Base-by-base conservation (phyloP, 2,329 filamentous ascomycete genomes). In the Tolypocladium capitatum region DNA sequence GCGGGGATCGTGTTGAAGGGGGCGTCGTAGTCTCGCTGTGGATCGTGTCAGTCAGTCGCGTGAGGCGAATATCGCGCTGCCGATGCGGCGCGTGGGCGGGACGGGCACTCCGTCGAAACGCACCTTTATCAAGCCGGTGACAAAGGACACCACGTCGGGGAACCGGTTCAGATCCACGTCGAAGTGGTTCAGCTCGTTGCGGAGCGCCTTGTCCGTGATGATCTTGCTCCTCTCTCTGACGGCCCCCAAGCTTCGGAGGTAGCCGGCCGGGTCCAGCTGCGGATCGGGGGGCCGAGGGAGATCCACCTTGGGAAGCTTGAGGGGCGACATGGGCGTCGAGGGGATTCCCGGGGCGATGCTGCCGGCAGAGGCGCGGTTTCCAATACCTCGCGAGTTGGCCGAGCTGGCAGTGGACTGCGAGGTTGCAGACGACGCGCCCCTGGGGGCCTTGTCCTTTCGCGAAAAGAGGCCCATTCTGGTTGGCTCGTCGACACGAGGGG, bases 91-190 rank as follows among this genome's bases (percentile, higher is more conserved):
- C 38, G 16, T 24, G 33, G 45, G 13, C 31, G 16, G 27, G 6
- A 24, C 9, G 4, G 34, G 16, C 27, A 24, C 28, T 32, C 5
- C 11, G 32, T 33, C 21, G 8, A 43, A 38, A 52, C 74, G 55
- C 70, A 90, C 89, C 84, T 94, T 95, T 71, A 96, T 94, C 53
- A 96, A 91, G 36, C 85, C 83, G n/a, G 91, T 83, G 10, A 95
- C 85, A 63, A 94, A 95, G 41, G 77, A 77, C 14, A 90, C 87
- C 1, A 91, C 91, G 54, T 91, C 85, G 42, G 74, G 68, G 63
- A 95, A 91, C 66, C 91, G 94, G 67, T 67, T 68, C 74, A 90
- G 80, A 65, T 96, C 90, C 43, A 95, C 88, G 54, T 86, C 83
- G 58, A 96, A 96, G 63, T 96, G 90, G 56, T 78, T 79, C 52